A percentile compares a stretch with the other conserved stretches of the same genome.
These are phyloP conservation scores for Claviceps fusiformis DNA, from an alignment of 2,329 filamentous ascomycete genomes.

Conservation along the genomic window DNA sequence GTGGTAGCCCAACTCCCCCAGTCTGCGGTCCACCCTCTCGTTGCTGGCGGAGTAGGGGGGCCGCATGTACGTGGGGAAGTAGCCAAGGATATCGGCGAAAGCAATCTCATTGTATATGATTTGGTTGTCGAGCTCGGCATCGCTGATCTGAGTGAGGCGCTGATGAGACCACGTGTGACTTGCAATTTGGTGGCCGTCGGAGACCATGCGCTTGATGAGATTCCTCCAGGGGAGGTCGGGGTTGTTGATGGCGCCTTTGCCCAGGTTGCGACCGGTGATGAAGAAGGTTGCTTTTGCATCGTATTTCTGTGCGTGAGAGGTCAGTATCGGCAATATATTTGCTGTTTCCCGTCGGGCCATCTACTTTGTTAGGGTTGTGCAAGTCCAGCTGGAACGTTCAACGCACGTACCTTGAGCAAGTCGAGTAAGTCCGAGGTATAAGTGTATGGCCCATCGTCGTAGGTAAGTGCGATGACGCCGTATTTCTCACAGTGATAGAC, in stretches of 20 bases:
- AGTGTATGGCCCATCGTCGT: constrained; percentile 30
- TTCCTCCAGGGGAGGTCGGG: constrained; percentile 19
- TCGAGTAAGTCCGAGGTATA: constrained; percentile 30
- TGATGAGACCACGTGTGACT: constrained; percentile 37
- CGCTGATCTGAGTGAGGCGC: constrained; percentile 24
- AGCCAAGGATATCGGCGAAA: constrained; percentile 25
- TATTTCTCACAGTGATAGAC: constrained; percentile 27
- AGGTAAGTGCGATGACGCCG: constrained; percentile 29
- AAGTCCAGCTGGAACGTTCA: neutral
- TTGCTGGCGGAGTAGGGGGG: constrained; percentile 34
- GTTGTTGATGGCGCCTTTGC: constrained; percentile 30
- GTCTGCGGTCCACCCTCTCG: constrained; percentile 22
- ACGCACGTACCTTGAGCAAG: constrained; percentile 13
- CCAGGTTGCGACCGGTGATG: constrained; percentile 22
- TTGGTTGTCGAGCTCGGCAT: constrained; percentile 22
- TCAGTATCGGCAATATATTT: neutral
- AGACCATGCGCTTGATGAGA: constrained; percentile 30
- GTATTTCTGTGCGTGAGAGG: constrained; percentile 15
- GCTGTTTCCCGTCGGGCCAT: neutral
- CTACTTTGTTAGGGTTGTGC: neutral
- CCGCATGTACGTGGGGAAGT: constrained; percentile 30
- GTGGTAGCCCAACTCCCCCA: constrained; percentile 38
- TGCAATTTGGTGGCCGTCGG: constrained; percentile 46
- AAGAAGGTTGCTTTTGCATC: constrained; percentile 26
- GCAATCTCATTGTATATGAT: constrained; percentile 31